phyloP scores from a whole-genome alignment of 306 rosid species.

The Senna tora region DNA sequence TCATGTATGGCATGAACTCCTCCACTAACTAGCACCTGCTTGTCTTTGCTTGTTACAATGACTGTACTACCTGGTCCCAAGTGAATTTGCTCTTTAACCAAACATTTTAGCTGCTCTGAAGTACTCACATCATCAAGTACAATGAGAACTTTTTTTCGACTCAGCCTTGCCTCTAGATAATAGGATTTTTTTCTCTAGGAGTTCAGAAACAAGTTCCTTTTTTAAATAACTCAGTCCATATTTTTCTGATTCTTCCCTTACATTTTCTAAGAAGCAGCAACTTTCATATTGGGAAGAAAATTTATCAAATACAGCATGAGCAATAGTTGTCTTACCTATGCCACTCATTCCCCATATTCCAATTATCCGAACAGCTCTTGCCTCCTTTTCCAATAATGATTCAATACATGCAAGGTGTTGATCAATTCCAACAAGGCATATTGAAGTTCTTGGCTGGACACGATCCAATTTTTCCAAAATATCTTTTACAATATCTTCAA shows the following conservation, averaged over 20 bases:
- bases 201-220: neutral
- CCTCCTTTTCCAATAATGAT: neutral
- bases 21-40: neutral
- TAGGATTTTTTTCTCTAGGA: neutral
- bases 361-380: neutral
- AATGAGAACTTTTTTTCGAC: neutral
- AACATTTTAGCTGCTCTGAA: neutral
- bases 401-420: neutral
- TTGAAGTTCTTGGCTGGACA: neutral
- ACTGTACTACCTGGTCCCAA: neutral
- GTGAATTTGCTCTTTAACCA: neutral
- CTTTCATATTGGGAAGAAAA: neutral
- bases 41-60: neutral
- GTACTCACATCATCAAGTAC: neutral
- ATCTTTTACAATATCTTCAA: neutral
- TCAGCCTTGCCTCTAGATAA: no score
- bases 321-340: neutral
- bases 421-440: neutral
- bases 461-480: neutral
- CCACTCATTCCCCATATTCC: neutral
- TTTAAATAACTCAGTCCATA: neutral
- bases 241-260: neutral
- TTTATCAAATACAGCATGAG: neutral
- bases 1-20: neutral
- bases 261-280: constrained; percentile 31